These are phyloP conservation scores for Mortierella polycephala DNA, from an alignment of 371 early-diverging fungal genomes.

Conservation along the genomic window DNA sequence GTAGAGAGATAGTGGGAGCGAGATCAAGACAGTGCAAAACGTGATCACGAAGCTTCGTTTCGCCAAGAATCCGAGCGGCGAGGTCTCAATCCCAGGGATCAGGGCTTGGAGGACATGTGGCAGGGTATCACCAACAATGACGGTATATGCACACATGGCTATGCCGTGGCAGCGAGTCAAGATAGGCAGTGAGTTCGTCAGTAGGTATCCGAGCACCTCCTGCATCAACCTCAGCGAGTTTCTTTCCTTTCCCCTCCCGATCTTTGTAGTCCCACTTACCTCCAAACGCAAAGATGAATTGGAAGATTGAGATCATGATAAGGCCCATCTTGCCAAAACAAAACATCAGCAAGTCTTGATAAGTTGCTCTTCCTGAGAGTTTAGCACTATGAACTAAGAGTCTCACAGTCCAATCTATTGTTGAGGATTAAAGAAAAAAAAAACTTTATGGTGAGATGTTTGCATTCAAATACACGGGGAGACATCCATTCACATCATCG, in stretches of 20 bases:
- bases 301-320: constrained; percentile 77
- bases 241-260: neutral
- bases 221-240: no score
- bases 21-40: constrained; percentile 73
- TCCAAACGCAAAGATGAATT: constrained; percentile 87
- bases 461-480: neutral
- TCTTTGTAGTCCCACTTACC: constrained; percentile 57
- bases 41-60: constrained; percentile 69
- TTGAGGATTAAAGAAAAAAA: neutral
- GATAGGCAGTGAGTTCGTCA: neutral
- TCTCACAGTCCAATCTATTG: constrained; percentile 80
- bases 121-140: constrained; percentile 84
- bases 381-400: constrained; percentile 76
- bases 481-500: neutral
- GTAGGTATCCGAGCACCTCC: no score
- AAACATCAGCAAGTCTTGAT: constrained; percentile 80
- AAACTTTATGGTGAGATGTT: neutral
- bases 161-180: neutral
- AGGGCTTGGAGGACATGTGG: constrained; percentile 78
- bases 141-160: constrained; percentile 84
- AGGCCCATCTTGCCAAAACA: constrained; percentile 80
- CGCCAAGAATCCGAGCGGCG: constrained; percentile 65
- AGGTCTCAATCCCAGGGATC: constrained; percentile 65
- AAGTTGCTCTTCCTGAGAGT: constrained; percentile 76
- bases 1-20: constrained; percentile 81